A percentile compares a stretch with the other conserved stretches of the same genome.
Evolutionary conservation across 129 eudicot species (phyloP).

Genomic region (Centaurea solstitialis): DNA sequence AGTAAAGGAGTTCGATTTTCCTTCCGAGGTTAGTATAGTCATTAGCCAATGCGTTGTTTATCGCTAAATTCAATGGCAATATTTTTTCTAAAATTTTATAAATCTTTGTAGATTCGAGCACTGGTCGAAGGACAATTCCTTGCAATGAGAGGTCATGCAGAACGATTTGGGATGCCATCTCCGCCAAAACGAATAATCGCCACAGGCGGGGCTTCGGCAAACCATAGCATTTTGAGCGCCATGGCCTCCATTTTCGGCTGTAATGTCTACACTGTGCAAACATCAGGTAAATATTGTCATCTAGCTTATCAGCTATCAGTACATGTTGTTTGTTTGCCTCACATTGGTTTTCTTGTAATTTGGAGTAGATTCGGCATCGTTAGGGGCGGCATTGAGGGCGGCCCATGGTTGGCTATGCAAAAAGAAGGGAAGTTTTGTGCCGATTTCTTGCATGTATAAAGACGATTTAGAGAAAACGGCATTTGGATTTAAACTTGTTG

Average conservation of each 20-base stretch:
- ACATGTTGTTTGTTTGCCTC: too few species aligned
- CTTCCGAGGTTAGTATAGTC: slow-evolving; percentile 61
- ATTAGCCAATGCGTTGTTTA: neutral
- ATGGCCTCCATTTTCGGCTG: slow-evolving; percentile 85
- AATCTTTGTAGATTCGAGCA: slow-evolving; percentile 68
- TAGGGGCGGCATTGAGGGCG: slow-evolving; percentile 95
- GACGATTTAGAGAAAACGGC: slow-evolving; percentile 72
- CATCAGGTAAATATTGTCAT: slow-evolving; percentile 54
- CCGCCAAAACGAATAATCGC: slow-evolving; percentile 89
- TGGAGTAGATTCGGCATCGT: slow-evolving; percentile 77
- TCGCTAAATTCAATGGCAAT: neutral
- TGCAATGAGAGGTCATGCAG: slow-evolving; percentile 90
- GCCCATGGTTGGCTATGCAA: slow-evolving; percentile 98
- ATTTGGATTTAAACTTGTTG: slow-evolving; percentile 72
- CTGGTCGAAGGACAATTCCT: slow-evolving; percentile 84
- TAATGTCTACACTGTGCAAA: slow-evolving; percentile 74
- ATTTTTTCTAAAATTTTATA: neutral
- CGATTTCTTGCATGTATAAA: slow-evolving; percentile 59
- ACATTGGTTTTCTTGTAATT: neutral
- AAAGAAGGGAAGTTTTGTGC: slow-evolving; percentile 61
- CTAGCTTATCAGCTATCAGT: neutral
- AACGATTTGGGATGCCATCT: slow-evolving; percentile 90
- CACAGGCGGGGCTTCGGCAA: slow-evolving; percentile 98
- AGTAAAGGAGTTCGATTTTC: slow-evolving; percentile 73
- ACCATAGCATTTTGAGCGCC: slow-evolving; percentile 53